phyloP scores from a whole-genome alignment of 805 yeast genomes.

The Yamadazyma nakazawae region DNA sequence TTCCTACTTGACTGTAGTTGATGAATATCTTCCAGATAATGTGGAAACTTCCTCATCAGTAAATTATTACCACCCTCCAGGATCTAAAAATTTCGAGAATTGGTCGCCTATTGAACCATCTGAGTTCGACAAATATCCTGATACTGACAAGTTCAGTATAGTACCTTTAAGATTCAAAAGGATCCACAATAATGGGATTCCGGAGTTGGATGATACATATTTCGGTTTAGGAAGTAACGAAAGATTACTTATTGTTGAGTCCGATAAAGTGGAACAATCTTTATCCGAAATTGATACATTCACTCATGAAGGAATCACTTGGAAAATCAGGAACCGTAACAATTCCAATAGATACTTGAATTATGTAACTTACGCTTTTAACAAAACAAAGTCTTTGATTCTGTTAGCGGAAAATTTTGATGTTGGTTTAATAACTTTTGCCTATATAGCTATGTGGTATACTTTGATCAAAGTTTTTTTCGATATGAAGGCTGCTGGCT shows the following conservation, averaged over 20 bases:
- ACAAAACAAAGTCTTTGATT: conserved; percentile 44
- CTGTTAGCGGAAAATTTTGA: conserved; percentile 83
- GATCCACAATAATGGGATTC: conserved; percentile 38
- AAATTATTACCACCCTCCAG: conserved; percentile 36
- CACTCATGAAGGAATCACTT: conserved; percentile 45
- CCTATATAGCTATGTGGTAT: conserved; percentile 85
- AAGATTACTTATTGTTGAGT: conserved; percentile 37
- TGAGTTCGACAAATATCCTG: conserved; percentile 27
- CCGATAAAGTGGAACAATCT: conserved; percentile 23
- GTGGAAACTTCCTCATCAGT: conserved; percentile 23
- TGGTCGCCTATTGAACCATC: conserved; percentile 52
- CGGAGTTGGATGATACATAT: conserved; percentile 39
- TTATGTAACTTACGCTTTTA: conserved; percentile 39
- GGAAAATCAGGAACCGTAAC: conserved; percentile 60
- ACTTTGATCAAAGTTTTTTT: conserved; percentile 71
- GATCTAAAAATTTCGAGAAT: conserved; percentile 27
- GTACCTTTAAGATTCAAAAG: conserved; percentile 59
- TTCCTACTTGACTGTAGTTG: conserved; percentile 73
- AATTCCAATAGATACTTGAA: conserved; percentile 56
- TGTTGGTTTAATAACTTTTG: conserved; percentile 70
- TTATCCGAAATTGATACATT: conserved; percentile 24
- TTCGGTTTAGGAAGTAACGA: conserved; percentile 40
- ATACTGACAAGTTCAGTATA: conserved; percentile 46
- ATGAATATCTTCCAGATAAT: conserved; percentile 54
- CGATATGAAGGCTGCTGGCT: conserved; percentile 75